Percentiles rank a stretch among this genome's conserved stretches.
Evolutionary conservation across 371 early-diverging fungal genomes (phyloP).

Genomic region (Dipsacomyces acuminosporus): DNA sequence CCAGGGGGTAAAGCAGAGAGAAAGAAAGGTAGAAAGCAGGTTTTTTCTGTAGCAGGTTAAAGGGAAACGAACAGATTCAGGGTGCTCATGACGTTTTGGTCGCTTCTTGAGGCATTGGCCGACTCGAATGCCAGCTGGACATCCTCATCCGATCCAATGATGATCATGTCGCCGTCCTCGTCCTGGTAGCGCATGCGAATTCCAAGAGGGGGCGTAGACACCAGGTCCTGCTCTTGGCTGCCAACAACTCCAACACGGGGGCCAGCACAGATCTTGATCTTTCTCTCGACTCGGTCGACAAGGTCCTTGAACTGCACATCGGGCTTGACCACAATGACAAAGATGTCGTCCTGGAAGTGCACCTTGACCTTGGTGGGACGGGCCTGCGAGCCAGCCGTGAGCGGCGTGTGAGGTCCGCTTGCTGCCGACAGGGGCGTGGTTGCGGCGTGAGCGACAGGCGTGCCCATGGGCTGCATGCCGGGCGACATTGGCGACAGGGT

Average conservation of each 20-base stretch:
- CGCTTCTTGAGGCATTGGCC: slow-evolving; percentile 42
- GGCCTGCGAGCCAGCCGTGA: slow-evolving; percentile 7
- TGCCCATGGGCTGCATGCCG: slow-evolving; percentile 19
- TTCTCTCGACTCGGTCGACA: slow-evolving; percentile 74
- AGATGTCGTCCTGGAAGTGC: slow-evolving; percentile 79
- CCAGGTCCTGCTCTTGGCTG: slow-evolving; percentile 34
- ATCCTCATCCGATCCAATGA: slow-evolving; percentile 85
- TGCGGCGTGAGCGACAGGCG: slow-evolving; percentile 27
- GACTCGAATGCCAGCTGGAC: slow-evolving; percentile 87
- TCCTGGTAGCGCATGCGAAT: slow-evolving; percentile 84
- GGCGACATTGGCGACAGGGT: slow-evolving; percentile 38
- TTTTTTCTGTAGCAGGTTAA: too few relatives aligned
- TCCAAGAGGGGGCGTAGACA: slow-evolving; percentile 48
- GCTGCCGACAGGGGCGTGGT: slow-evolving; percentile 18
- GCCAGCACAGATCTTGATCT: slow-evolving; percentile 76
- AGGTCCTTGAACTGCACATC: slow-evolving; percentile 71
- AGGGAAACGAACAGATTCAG: slow-evolving; percentile 42
- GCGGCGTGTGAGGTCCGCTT: slow-evolving; percentile 1
- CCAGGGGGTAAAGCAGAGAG: not conserved
- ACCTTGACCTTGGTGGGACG: slow-evolving; percentile 62
- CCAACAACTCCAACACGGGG: slow-evolving; percentile 36
- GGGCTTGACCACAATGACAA: slow-evolving; percentile 73
- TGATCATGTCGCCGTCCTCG: slow-evolving; percentile 86
- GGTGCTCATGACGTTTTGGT: slow-evolving; percentile 31
- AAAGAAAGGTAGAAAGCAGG: not conserved